Conservation (phyloP, 2,329 filamentous ascomycete genomes). For the Alternaria viburni region DNA sequence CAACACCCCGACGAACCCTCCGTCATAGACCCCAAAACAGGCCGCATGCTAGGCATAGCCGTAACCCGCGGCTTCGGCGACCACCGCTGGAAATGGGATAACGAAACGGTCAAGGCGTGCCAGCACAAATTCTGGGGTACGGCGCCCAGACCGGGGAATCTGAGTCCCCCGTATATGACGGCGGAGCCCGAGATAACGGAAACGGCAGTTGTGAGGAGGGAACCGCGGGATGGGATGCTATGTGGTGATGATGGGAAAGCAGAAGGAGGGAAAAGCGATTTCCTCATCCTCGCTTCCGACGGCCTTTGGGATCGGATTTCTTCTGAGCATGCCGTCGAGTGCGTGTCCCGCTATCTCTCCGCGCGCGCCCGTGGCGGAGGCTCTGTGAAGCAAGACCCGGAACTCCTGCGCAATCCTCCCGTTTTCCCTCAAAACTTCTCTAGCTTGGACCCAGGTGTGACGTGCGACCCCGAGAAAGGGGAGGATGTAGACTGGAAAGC, state of each 20-base stretch:
- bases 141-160: conserved; percentile 51
- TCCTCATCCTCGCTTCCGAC: conserved; percentile 71
- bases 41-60: conserved; percentile 66
- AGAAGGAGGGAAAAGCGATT: conserved; percentile 52
- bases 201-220: conserved; percentile 55
- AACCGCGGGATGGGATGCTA: conserved; percentile 2
- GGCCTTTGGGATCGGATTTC: conserved; percentile 70
- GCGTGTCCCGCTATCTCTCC: conserved; percentile 63
- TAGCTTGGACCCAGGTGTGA: conserved; percentile 39
- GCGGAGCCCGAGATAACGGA: conserved; percentile 70
- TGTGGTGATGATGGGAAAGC: background rate
- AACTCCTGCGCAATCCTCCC: conserved; percentile 9
- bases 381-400: conserved; percentile 23
- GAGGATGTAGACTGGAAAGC: conserved; percentile 51
- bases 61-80: conserved; percentile 74
- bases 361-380: conserved; percentile 39
- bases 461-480: conserved; percentile 42
- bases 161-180: conserved; percentile 71
- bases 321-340: conserved; percentile 63
- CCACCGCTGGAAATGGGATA: conserved; percentile 70
- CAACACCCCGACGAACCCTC: conserved; percentile 69
- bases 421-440: conserved; percentile 11
- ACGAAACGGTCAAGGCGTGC: conserved; percentile 55
- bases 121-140: conserved; percentile 59
- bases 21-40: conserved; percentile 60